Base-by-base conservation (phyloP, 768 basidiomycete species). In the Rhodosporidiobolus sp. region DNA sequence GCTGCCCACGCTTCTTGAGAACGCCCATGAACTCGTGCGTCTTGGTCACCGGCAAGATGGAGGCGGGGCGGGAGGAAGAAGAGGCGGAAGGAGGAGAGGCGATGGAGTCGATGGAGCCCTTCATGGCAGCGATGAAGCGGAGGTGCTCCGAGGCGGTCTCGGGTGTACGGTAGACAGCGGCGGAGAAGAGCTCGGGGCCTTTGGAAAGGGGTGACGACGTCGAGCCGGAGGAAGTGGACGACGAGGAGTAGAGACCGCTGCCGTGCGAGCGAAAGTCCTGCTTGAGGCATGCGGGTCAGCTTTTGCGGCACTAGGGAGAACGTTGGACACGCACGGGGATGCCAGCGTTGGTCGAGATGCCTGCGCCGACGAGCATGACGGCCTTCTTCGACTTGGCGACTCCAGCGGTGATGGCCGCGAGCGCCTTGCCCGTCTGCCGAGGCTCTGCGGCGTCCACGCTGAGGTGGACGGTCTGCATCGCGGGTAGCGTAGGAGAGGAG, bases 181-280 rank as follows among this genome's bases (percentile, higher is more conserved):
- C 90, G 81, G 95, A 92, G 82, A 99, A 99, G 65, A 99, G 86
- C 81, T 96, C 95, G 77, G 90, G 90, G 60, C 95, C 94, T 82
- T 93, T 92, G 52, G 54, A 63, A 24, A 1, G 60, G 50, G n/a
- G 69, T 49, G 34, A 34, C 11, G 56, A 45, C 5, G 65, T 30
- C 24, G 60, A 45, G 45, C 32, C 14, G 16, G 60, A 35, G 88
- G 22, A 88, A 86, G 78, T 89, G 86, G 24, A 92, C 90, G 78
- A 91, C 89, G 95, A 91, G 38, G 97, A 86, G 34, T 89, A 87
- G 82, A 98, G 95, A 24, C 98, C 85, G 11, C 93, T 93, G 77
- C 94, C 90, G 5, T 90, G 90, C 1, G 94, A 96, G 61, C 95
- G 91, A 77, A 99, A 98, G 82, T 99, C 95, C 95, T 98, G 78